Conservation (phyloP, 768 basidiomycete genomes). For the Inosperma sp. region DNA sequence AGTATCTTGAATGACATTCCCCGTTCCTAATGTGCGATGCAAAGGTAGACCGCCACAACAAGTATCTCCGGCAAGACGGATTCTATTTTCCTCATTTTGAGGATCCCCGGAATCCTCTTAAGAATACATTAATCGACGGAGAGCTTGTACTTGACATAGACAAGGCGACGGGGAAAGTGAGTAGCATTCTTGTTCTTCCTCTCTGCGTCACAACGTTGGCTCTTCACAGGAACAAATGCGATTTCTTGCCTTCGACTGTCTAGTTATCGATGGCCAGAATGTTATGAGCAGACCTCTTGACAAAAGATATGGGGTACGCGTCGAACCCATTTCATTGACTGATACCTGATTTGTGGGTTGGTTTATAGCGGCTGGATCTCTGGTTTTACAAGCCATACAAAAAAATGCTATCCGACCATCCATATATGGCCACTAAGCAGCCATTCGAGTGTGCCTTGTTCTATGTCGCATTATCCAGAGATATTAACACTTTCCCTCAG, state of each 20-base stretch:
- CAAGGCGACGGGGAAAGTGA: slow-evolving; percentile 62
- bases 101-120: slow-evolving; percentile 58
- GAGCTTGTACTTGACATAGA: slow-evolving; percentile 92
- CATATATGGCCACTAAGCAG: slow-evolving; percentile 53
- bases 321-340: slow-evolving; percentile 11
- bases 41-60: slow-evolving; percentile 94
- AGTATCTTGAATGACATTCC: background rate
- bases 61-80: slow-evolving; percentile 68
- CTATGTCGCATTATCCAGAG: background rate
- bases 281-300: slow-evolving; percentile 80
- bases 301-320: slow-evolving; percentile 72
- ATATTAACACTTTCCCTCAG: slow-evolving; percentile 36
- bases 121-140: slow-evolving; percentile 84
- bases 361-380: slow-evolving; percentile 73
- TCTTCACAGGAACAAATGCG: slow-evolving; percentile 66
- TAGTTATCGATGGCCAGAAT: slow-evolving; percentile 81
- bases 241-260: slow-evolving; percentile 87
- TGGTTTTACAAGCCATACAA: slow-evolving; percentile 83
- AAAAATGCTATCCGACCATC: slow-evolving; percentile 64
- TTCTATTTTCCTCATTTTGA: slow-evolving; percentile 90
- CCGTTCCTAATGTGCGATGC: background rate
- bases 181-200: slow-evolving; percentile 20
- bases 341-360: background rate
- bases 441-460: slow-evolving; percentile 77
- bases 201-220: slow-evolving; percentile 2